These are phyloP conservation scores for Claviceps sorghi DNA, from an alignment of 2,329 filamentous ascomycete genomes.

Conservation along the genomic window DNA sequence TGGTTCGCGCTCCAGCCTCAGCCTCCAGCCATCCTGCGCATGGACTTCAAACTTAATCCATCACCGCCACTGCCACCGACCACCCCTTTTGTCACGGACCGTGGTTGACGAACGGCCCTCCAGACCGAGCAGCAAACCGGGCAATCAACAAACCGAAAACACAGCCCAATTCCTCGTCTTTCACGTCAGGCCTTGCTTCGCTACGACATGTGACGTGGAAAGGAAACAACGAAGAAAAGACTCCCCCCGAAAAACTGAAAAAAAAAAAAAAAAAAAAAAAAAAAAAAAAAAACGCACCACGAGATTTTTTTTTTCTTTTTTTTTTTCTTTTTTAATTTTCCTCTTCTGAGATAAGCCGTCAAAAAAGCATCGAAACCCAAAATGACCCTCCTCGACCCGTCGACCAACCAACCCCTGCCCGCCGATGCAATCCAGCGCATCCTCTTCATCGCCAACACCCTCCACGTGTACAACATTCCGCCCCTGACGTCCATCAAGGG, in stretches of 20 bases:
- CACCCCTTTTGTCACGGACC: no score
- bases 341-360: neutral
- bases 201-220: neutral
- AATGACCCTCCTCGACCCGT: constrained; percentile 53
- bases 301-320: neutral
- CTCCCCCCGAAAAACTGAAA: no score
- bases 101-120: no score
- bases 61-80: no score
- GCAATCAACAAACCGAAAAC: neutral
- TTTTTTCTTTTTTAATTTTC: neutral
- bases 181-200: neutral
- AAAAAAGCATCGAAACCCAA: neutral
- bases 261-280: neutral
- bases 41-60: no score
- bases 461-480: constrained; percentile 81
- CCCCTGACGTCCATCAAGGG: constrained; percentile 65
- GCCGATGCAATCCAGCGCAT: constrained; percentile 70
- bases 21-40: no score
- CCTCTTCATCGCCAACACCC: constrained; percentile 58
- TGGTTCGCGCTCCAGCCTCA: no score
- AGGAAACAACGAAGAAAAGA: no score
- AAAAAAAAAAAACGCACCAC: neutral
- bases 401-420: constrained; percentile 53
- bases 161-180: neutral
- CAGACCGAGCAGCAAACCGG: no score